Evolutionary conservation across 2,329 filamentous ascomycete genomes (phyloP).

Genomic region (Aspergillus sojae): DNA sequence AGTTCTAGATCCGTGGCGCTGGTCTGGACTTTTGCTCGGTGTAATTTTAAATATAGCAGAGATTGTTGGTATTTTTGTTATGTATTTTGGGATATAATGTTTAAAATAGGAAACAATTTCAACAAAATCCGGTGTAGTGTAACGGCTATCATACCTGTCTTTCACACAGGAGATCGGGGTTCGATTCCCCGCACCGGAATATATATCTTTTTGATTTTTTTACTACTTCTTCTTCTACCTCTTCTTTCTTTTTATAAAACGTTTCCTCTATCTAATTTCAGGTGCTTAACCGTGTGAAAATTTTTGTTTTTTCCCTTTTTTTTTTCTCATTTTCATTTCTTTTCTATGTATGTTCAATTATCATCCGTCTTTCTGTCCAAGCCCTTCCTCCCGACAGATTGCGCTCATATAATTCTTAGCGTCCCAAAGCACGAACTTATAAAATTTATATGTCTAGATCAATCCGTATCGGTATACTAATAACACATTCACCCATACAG

Average conservation of each 20-base stretch:
- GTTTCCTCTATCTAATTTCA: too few relatives aligned
- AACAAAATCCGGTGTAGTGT: constrained; percentile 17
- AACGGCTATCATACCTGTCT: constrained; percentile 21
- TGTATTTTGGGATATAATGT: rapidly evolving
- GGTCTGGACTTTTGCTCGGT: not conserved
- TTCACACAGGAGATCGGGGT: constrained; percentile 21
- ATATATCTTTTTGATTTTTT: not conserved
- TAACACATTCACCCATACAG: not conserved
- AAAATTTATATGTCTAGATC: not conserved
- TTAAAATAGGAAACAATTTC: rapidly evolving
- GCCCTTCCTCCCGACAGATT: not conserved
- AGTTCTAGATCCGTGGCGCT: not conserved
- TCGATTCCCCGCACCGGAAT: constrained; percentile 20
- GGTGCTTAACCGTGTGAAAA: not conserved
- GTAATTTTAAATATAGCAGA: too few relatives aligned
- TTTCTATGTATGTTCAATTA: not conserved
- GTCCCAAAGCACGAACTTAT: not conserved
- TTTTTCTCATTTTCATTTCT: not conserved
- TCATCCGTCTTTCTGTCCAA: too few relatives aligned
- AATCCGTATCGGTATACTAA: not conserved
- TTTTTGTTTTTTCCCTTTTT: not conserved
- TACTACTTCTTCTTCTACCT: too few relatives aligned
- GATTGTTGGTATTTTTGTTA: not conserved
- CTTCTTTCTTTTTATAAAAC: not conserved
- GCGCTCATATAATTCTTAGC: not conserved